These are phyloP conservation scores for Fimicolochytrium jonesii DNA, from an alignment of 192 early-diverging fungal genomes.

Conservation along the genomic window DNA sequence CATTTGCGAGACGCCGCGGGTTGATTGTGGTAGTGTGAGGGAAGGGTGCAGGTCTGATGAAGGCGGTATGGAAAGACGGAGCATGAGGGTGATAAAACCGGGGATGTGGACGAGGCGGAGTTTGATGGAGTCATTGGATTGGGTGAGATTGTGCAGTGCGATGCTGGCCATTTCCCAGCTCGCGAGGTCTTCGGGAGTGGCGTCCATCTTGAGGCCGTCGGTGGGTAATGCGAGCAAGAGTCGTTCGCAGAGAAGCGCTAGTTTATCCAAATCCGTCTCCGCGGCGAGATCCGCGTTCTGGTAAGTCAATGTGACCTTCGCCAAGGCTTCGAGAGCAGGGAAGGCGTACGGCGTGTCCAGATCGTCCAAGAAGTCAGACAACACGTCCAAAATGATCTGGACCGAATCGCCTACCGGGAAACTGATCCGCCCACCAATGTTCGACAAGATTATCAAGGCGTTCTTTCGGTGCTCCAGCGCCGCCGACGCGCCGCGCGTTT, in stretches of 20 bases:
- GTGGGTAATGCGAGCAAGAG: constrained; percentile 4
- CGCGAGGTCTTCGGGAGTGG: constrained; percentile 19
- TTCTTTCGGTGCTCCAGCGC: constrained; percentile 64
- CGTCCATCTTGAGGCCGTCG: background rate
- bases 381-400: constrained; percentile 39
- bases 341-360: constrained; percentile 56
- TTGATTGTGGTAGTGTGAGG: background rate
- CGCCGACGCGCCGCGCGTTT: background rate
- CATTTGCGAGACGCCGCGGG: too few relatives aligned
- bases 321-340: constrained; percentile 57
- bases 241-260: background rate
- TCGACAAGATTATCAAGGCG: constrained; percentile 58
- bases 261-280: background rate
- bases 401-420: constrained; percentile 34
- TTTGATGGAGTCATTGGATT: background rate
- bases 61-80: background rate
- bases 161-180: constrained; percentile 23
- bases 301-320: constrained; percentile 55
- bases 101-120: constrained; percentile 18
- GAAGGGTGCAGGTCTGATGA: background rate
- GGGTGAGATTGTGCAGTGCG: constrained; percentile 10
- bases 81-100: constrained; percentile 2
- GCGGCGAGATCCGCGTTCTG: constrained; percentile 44
- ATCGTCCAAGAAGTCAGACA: constrained; percentile 53
- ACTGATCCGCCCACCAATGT: constrained; percentile 48